Evolutionary conservation across 495 filamentous ascomycete genomes (phyloP), one percentile per base, ranked within the genome.

Genomic region (Penicillium atrosanguineum): DNA sequence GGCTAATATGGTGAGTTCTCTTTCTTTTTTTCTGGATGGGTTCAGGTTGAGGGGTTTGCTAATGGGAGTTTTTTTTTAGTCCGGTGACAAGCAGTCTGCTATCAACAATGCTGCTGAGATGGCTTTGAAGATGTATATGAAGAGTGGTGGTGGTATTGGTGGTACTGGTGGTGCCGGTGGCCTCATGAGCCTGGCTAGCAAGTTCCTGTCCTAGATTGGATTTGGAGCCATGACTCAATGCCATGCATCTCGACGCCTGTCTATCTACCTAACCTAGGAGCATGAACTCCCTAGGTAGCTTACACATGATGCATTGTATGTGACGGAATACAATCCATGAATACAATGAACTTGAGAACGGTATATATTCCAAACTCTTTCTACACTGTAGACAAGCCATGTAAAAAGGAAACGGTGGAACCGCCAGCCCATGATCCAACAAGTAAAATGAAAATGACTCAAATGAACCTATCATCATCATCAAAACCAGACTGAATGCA

Each of bases 51-150:
- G 42, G 23, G 37, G 7, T 46, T n/a, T 55, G 51, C 59, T 69
- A 55, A 67, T 51, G 11, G 47, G 4, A 4, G 8, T 39, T 19
- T 39, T 41, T 16, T 21, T 57, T 8, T 59, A 77, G 74, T 50
- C 63, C 14, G 75, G 79, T 1, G 78, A 78, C 44, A 87, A 87
- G 72, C 80, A 87, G 64, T 77, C 77, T 50, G 85, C 81, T 45
- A 62, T 88, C 26, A 76, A 78, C 50, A 60, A 63, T 44, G 85
- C 85, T 7, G 85, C 79, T 0, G 74, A 87, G 71, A 81, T 83
- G 74, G 85, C 85, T 12, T 56, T 87, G 50, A 87, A 88, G 78
- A 82, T 87, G 80, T 87, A 86, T 59, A 69, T 85, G 73, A 83
- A 86, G 73, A 68, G 68, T 56, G 75, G 78, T 54, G 75, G 78